phyloP scores from a whole-genome alignment of 1,284 basidiomycete genomes.

The Serendipita sp. region DNA sequence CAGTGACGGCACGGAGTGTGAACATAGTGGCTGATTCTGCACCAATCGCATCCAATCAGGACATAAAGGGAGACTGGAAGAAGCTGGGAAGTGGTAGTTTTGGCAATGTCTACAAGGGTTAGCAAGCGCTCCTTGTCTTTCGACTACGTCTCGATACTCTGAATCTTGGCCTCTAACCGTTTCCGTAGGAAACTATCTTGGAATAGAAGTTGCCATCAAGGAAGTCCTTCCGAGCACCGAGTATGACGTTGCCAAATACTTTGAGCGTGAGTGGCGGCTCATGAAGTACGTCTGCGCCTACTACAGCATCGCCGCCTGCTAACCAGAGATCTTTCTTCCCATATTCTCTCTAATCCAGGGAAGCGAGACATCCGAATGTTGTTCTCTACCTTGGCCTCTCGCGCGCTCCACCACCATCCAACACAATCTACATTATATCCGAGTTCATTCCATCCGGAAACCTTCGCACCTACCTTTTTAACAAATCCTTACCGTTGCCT shows the following conservation, averaged over 20 bases:
- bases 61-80: constrained; percentile 78
- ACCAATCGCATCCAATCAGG: constrained; percentile 30
- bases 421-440: constrained; percentile 77
- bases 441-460: constrained; percentile 68
- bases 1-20: neutral
- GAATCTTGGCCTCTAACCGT: constrained; percentile 5
- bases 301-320: neutral
- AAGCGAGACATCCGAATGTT: constrained; percentile 83
- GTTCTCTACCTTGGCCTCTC: constrained; percentile 90
- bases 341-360: constrained; percentile 26
- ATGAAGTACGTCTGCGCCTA: constrained; percentile 49
- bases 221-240: constrained; percentile 80
- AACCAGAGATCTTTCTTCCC: neutral
- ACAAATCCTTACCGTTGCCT: constrained; percentile 65
- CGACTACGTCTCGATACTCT: constrained; percentile 9
- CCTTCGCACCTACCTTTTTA: constrained; percentile 73
- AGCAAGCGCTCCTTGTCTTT: constrained; percentile 10
- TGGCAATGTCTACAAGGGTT: constrained; percentile 84
- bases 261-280: constrained; percentile 91
- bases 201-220: constrained; percentile 92
- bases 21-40: neutral
- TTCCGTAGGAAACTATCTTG: constrained; percentile 66
- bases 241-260: constrained; percentile 93
- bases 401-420: constrained; percentile 67
- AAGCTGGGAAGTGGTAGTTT: constrained; percentile 83